A percentile compares a stretch with the other conserved stretches of the same genome.
phyloP scores from a whole-genome alignment of 2,329 filamentous ascomycete species.

The Pestalotiopsis sp. region DNA sequence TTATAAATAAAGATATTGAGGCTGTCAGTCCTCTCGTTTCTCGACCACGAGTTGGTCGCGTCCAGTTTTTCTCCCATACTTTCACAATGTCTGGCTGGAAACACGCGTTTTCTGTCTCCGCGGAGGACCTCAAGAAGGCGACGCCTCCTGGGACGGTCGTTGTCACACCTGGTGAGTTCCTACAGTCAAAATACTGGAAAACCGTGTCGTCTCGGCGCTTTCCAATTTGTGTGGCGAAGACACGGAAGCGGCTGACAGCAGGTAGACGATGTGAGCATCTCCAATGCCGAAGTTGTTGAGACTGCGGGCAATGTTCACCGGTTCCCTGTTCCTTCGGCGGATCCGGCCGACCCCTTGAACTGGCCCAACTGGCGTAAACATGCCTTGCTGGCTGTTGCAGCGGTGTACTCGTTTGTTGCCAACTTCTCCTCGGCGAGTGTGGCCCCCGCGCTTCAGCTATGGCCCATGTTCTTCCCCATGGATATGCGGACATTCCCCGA shows the following conservation, averaged over 20 bases:
- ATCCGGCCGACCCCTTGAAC: slow-evolving; percentile 39
- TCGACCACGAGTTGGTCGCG: not conserved
- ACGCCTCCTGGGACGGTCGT: slow-evolving; percentile 18
- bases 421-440: slow-evolving; percentile 35
- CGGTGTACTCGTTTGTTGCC: slow-evolving; percentile 34
- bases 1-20: not conserved
- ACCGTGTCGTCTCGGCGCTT: not conserved
- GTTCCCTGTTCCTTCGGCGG: slow-evolving; percentile 26
- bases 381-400: slow-evolving; percentile 25
- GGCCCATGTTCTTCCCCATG: slow-evolving; percentile 31
- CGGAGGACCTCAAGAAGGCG: slow-evolving; percentile 17
- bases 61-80: not conserved
- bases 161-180: not conserved
- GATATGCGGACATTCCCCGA: slow-evolving; percentile 25
- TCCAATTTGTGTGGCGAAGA: not conserved
- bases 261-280: not conserved
- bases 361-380: slow-evolving; percentile 34
- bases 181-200: not conserved
- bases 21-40: not conserved
- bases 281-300: not conserved
- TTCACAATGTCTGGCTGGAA: slow-evolving; percentile 18
- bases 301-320: slow-evolving; percentile 5
- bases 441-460: slow-evolving; percentile 33
- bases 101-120: slow-evolving; percentile 21
- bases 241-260: not conserved